Evolutionary conservation across 2,329 filamentous ascomycete genomes (phyloP).

Genomic region (Aspergillus candidus): DNA sequence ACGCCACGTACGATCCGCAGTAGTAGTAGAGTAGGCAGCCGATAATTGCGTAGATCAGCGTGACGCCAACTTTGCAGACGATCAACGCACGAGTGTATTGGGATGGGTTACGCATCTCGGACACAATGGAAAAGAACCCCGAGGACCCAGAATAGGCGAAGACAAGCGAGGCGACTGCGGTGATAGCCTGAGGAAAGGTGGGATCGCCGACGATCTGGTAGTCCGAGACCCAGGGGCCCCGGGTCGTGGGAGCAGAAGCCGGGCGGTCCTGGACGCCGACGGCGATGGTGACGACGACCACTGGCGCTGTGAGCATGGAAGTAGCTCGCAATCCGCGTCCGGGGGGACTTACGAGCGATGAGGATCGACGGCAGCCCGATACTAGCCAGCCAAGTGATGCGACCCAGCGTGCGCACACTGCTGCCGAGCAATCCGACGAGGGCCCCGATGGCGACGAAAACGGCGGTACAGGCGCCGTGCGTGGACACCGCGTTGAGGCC

Average conservation of each 20-base stretch:
- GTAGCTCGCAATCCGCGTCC: too few species aligned
- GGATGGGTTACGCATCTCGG: slow-evolving; percentile 30
- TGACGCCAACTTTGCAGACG: slow-evolving; percentile 26
- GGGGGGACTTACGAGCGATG: slow-evolving; percentile 10
- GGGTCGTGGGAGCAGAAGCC: slow-evolving; percentile 24
- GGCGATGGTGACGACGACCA: slow-evolving; percentile 20
- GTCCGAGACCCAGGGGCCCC: slow-evolving; percentile 22
- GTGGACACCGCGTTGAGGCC: slow-evolving; percentile 37
- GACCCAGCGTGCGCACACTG: slow-evolving; percentile 32
- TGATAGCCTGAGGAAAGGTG: slow-evolving; percentile 23
- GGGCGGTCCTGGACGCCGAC: slow-evolving; percentile 32
- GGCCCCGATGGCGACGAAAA: slow-evolving; percentile 20
- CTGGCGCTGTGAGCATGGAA: slow-evolving; percentile 3
- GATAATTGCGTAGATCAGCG: slow-evolving; percentile 26
- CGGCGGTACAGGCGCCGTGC: slow-evolving; percentile 29
- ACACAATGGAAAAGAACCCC: slow-evolving; percentile 28
- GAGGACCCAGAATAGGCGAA: slow-evolving; percentile 18
- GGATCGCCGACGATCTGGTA: slow-evolving; percentile 21
- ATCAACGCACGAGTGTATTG: slow-evolving; percentile 26
- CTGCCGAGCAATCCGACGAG: slow-evolving; percentile 19
- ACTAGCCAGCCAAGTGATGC: slow-evolving; percentile 32
- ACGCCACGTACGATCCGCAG: slow-evolving; percentile 40
- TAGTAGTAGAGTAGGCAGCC: slow-evolving; percentile 39
- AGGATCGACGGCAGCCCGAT: slow-evolving; percentile 21
- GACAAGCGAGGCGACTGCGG: slow-evolving; percentile 18